Conservation (phyloP, 305 asterid genomes). For the Ajuga reptans region DNA sequence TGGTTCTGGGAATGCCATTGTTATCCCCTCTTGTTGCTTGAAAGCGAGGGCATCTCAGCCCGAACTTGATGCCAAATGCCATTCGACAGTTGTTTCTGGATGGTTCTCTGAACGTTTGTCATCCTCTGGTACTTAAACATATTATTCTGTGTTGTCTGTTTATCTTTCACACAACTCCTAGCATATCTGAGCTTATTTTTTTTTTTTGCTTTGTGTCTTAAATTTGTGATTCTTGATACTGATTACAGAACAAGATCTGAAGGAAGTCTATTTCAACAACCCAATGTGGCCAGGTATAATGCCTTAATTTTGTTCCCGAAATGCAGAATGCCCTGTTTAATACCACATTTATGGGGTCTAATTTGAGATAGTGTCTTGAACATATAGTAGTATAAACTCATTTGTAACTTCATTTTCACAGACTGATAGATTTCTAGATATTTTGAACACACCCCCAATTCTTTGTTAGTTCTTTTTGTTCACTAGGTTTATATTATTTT, state of each 20-base stretch:
- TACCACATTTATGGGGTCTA: not conserved
- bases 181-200: not conserved
- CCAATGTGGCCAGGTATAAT: conserved; percentile 98
- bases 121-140: conserved; percentile 38
- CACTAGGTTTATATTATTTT: not conserved
- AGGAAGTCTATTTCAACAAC: conserved; percentile 56
- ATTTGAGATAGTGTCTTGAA: not conserved
- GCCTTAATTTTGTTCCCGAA: not conserved
- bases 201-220: not conserved
- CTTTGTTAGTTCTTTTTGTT: not conserved
- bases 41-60: conserved; percentile 65
- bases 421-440: not conserved
- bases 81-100: conserved; percentile 86
- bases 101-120: conserved; percentile 64
- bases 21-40: conserved; percentile 78
- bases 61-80: conserved; percentile 60
- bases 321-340: not conserved
- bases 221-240: conserved; percentile 9
- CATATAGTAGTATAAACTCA: not conserved
- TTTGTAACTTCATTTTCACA: not conserved
- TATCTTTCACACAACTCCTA: not conserved
- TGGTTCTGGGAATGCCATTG: conserved; percentile 31
- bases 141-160: not conserved
- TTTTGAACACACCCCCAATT: not conserved
- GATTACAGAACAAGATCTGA: conserved; percentile 41